phyloP scores from a whole-genome alignment of 805 yeast genomes.

The Komagataella populi region DNA sequence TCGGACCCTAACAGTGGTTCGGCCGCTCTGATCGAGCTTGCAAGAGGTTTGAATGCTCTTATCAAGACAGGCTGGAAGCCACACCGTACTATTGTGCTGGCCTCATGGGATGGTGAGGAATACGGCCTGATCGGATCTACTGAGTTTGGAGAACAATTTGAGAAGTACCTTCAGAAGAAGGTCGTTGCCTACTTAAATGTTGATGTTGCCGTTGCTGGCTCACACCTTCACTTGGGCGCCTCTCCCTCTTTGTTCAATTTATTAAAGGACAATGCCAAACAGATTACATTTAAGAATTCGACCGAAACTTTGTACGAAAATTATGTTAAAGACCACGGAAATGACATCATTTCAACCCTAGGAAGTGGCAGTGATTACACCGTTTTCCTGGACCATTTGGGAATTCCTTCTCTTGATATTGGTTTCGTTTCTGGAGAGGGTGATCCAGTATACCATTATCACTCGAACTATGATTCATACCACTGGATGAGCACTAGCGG shows the following conservation, averaged over 20 bases:
- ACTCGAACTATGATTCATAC: slow-evolving; percentile 60
- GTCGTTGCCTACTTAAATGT: slow-evolving; percentile 58
- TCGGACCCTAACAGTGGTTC: slow-evolving; percentile 72
- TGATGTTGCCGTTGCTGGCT: slow-evolving; percentile 54
- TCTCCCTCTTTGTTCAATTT: slow-evolving; percentile 46
- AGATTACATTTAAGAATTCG: slow-evolving; percentile 30
- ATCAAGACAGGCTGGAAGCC: slow-evolving; percentile 57
- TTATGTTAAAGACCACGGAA: slow-evolving; percentile 13
- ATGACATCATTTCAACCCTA: slow-evolving; percentile 26
- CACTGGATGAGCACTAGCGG: slow-evolving; percentile 55
- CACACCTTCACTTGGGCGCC: slow-evolving; percentile 32
- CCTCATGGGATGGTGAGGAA: slow-evolving; percentile 78
- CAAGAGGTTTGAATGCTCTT: slow-evolving; percentile 42
- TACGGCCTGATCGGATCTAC: slow-evolving; percentile 65
- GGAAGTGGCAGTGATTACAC: slow-evolving; percentile 69
- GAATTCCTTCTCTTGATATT: slow-evolving; percentile 46
- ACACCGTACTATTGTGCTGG: slow-evolving; percentile 50
- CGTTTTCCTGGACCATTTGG: slow-evolving; percentile 44
- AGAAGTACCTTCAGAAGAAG: slow-evolving; percentile 26
- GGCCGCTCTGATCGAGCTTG: slow-evolving; percentile 49
- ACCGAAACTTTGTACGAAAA: slow-evolving; percentile 21
- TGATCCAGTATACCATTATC: slow-evolving; percentile 62
- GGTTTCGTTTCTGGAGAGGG: slow-evolving; percentile 31
- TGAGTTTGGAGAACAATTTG: slow-evolving; percentile 58
- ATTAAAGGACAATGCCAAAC: slow-evolving; percentile 27